phyloP scores from a whole-genome alignment of 1,284 basidiomycete genomes.

The Gomphus bonarii region DNA sequence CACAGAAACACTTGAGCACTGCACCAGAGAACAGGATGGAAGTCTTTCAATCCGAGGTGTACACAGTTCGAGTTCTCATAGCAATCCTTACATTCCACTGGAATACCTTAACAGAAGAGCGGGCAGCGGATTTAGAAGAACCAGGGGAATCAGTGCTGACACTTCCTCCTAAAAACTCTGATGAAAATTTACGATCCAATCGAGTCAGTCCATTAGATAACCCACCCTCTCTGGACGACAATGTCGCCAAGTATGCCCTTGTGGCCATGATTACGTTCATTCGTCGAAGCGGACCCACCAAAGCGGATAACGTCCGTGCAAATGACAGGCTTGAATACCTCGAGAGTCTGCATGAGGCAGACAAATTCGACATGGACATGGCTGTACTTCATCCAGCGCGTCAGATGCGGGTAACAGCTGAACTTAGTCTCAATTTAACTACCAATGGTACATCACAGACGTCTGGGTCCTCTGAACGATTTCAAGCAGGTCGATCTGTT shows the following conservation, averaged over 20 bases:
- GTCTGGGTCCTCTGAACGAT: background rate
- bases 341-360: slow-evolving; percentile 61
- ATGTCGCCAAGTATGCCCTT: slow-evolving; percentile 78
- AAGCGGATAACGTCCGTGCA: slow-evolving; percentile 45
- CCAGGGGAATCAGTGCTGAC: slow-evolving; percentile 13
- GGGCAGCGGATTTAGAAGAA: slow-evolving; percentile 4
- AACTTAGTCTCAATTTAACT: background rate
- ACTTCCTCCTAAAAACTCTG: slow-evolving; percentile 11
- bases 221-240: slow-evolving; percentile 73
- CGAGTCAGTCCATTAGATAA: slow-evolving; percentile 43
- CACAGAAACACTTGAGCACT: slow-evolving; percentile 2
- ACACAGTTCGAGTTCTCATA: slow-evolving; percentile 78
- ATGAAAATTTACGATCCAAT: slow-evolving; percentile 9
- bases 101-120: slow-evolving; percentile 6
- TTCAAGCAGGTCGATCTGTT: background rate
- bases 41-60: slow-evolving; percentile 82
- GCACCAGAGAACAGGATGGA: slow-evolving; percentile 25
- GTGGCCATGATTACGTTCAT: slow-evolving; percentile 77
- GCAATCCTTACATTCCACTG: slow-evolving; percentile 28
- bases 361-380: slow-evolving; percentile 33
- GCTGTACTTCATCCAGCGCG: slow-evolving; percentile 2
- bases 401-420: background rate
- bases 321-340: slow-evolving; percentile 56
- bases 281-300: slow-evolving; percentile 55
- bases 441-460: background rate